These are phyloP conservation scores for Phytophthora fragariae DNA, from an alignment of 352 stramenopile genomes.

Conservation along the genomic window DNA sequence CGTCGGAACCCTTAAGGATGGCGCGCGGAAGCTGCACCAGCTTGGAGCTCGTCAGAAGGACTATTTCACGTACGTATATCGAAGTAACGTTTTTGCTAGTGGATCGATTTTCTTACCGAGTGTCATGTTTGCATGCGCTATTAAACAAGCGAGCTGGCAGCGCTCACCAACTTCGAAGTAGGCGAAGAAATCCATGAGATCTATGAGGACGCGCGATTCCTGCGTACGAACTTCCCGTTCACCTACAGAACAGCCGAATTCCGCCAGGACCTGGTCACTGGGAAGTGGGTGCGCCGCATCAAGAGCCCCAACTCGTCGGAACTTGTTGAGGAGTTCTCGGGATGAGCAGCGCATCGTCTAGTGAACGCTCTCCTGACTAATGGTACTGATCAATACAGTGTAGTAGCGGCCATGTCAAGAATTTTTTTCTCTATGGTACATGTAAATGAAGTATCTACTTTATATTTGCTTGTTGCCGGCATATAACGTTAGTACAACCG, in stretches of 20 bases:
- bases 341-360: slow-evolving; percentile 6
- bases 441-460: background rate
- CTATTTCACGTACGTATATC: slow-evolving; percentile 56
- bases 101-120: background rate
- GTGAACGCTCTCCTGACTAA: background rate
- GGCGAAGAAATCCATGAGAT: slow-evolving; percentile 66
- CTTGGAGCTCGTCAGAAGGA: slow-evolving; percentile 57
- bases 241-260: slow-evolving; percentile 75
- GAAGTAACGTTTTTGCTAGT: background rate
- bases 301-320: slow-evolving; percentile 32
- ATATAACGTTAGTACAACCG: background rate
- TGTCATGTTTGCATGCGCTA: background rate
- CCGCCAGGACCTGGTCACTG: slow-evolving; percentile 42
- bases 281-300: slow-evolving; percentile 56
- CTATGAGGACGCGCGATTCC: slow-evolving; percentile 64
- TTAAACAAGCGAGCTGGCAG: slow-evolving; percentile 46
- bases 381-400: background rate
- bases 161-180: slow-evolving; percentile 47
- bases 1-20: slow-evolving; percentile 46
- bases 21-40: slow-evolving; percentile 74
- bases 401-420: background rate
- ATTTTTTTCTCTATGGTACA: background rate
- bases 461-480: background rate
- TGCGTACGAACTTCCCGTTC: slow-evolving; percentile 67
- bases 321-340: slow-evolving; percentile 39